Conservation (phyloP, 805 yeast genomes). For the Kregervanrija pseudodelftensis region DNA sequence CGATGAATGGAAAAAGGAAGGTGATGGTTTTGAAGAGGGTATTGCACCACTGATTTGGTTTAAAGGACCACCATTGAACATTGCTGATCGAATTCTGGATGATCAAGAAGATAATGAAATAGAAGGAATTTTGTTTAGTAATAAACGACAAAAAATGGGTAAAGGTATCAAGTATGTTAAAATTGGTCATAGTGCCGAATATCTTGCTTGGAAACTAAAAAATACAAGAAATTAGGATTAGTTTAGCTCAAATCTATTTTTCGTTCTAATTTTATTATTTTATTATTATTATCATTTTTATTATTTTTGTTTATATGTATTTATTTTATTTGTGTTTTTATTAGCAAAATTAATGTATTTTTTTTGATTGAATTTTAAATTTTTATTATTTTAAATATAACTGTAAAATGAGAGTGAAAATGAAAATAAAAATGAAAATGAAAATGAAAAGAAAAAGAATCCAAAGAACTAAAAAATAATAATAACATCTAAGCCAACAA, state of each 20-base stretch:
- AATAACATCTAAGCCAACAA: too few relatives aligned
- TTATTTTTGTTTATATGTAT: too few relatives aligned
- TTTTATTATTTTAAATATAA: too few relatives aligned
- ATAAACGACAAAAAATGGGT: constrained; percentile 9
- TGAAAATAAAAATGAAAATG: too few relatives aligned
- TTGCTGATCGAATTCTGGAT: constrained; percentile 33
- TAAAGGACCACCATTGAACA: constrained; percentile 54
- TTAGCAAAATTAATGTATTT: too few relatives aligned
- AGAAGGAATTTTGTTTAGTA: constrained; percentile 5
- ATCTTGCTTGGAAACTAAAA: constrained; percentile 50
- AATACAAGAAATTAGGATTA: background rate
- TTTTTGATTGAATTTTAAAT: too few relatives aligned
- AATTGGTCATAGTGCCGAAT: constrained; percentile 68
- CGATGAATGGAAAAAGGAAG: constrained; percentile 1
- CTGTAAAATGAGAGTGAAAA: too few relatives aligned
- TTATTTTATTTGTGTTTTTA: too few relatives aligned
- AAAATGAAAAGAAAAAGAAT: too few relatives aligned
- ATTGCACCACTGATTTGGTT: constrained; percentile 50
- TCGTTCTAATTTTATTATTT: background rate
- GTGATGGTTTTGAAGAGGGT: constrained; percentile 4
- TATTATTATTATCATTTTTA: too few relatives aligned
- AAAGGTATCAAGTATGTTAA: constrained; percentile 28
- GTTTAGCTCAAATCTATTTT: background rate
- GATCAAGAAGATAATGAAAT: constrained; percentile 10
- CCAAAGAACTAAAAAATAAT: too few relatives aligned